A percentile compares a stretch with the other conserved stretches of the same genome.
Conservation (phyloP, 2,329 filamentous ascomycete genomes). For the Colletotrichum siamense region DNA sequence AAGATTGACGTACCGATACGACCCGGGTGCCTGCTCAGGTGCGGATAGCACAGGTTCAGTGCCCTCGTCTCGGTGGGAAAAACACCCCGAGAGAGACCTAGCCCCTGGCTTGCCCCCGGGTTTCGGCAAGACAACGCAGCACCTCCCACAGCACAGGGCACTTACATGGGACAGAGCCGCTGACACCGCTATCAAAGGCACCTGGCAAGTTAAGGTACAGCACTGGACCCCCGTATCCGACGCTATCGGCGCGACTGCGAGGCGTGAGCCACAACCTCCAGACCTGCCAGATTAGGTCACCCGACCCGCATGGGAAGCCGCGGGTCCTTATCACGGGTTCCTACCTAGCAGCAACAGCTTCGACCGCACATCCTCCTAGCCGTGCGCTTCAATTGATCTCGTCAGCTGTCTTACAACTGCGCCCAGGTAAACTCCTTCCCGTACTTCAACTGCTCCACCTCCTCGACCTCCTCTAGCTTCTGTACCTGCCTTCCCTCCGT, state of each 20-base stretch:
- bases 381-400: constrained; percentile 21
- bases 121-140: constrained; percentile 12
- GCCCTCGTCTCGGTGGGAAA: neutral
- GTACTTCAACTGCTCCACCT: neutral
- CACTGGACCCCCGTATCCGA: neutral
- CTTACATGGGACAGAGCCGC: neutral
- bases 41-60: neutral
- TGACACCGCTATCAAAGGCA: neutral
- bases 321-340: constrained; percentile 23
- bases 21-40: neutral
- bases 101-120: neutral
- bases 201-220: neutral
- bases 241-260: constrained; percentile 2
- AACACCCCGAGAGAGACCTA: constrained; percentile 1
- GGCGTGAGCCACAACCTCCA: constrained; percentile 16
- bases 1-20: neutral
- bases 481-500: neutral
- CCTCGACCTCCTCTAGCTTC: neutral
- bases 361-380: constrained; percentile 10
- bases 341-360: constrained; percentile 19
- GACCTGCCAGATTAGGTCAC: constrained; percentile 24
- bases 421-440: constrained; percentile 9
- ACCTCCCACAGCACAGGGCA: neutral
- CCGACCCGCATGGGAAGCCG: constrained; percentile 16
- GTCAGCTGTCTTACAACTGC: constrained; percentile 21